Conservation (phyloP, 805 yeast species). For the Wickerhamiella spandovensis region DNA sequence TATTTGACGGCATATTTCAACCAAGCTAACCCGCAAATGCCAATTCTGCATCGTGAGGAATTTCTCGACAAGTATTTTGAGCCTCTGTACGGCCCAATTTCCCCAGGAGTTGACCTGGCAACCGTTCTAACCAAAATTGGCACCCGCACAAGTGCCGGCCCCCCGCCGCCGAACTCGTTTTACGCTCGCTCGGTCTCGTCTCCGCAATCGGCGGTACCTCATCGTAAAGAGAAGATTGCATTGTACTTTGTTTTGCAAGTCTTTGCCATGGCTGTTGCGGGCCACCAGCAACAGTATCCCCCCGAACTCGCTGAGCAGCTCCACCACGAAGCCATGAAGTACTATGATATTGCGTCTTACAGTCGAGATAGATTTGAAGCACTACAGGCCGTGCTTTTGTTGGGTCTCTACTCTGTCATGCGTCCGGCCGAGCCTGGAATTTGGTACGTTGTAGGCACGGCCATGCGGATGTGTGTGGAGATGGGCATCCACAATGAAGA, state of each 20-base stretch:
- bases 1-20: constrained; percentile 55
- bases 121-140: not conserved
- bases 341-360: constrained; percentile 23
- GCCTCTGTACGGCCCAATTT: constrained; percentile 67
- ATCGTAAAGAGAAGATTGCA: not conserved
- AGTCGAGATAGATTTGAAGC: constrained; percentile 54
- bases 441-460: constrained; percentile 83
- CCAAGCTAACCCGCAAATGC: constrained; percentile 72
- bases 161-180: constrained; percentile 13
- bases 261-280: constrained; percentile 71
- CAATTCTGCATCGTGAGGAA: constrained; percentile 69
- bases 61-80: constrained; percentile 53
- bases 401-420: constrained; percentile 67
- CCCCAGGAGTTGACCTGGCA: constrained; percentile 39
- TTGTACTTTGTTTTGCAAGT: constrained; percentile 61
- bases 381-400: constrained; percentile 54
- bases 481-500: constrained; percentile 68
- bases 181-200: constrained; percentile 10
- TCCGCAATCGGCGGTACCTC: too few relatives aligned
- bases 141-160: constrained; percentile 1
- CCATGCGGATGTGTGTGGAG: constrained; percentile 68
- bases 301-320: constrained; percentile 56
- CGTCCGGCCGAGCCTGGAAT: constrained; percentile 82
- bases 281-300: constrained; percentile 54
- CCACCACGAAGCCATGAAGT: constrained; percentile 43